Base-by-base conservation (phyloP, 1,139 yeast species). In the Debaryomyces nepalensis region DNA sequence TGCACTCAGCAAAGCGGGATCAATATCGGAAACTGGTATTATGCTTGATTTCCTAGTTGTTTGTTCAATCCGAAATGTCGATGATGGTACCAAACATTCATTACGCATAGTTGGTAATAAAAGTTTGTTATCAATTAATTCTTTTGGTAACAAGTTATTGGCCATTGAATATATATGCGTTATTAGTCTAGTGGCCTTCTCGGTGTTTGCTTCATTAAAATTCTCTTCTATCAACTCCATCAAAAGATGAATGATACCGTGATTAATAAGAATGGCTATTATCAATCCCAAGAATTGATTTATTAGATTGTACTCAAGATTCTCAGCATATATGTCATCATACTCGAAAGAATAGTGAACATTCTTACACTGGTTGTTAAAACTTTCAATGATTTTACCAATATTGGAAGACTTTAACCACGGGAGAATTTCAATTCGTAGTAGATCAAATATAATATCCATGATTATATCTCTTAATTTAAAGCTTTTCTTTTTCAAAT, bases 401-500 rank as follows among this genome's bases (percentile, higher is more conserved):
- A 72, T 61, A 0, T 57, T 42, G 5, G 70, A 59, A 14, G 70
- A 58, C 7, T 53, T 53, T 22, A 82, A 59, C 84, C 88, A 83
- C 0, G 87, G 81, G 12, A 87, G 63, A 0, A 82, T 72, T 50
- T 74, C 70, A 5, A 90, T 79, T 43, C 84, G 64, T 29, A 90
- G 68, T 2, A 87, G 66, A 55, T 87, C 91, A 30, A 84, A 74
- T 30, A 91, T 68, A 4, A 90, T 70, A 55, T 90, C 96, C 52
- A 90, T 67, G 4, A 90, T 61, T 26, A 79, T 76, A 26, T 79
- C 86, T 19, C 91, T 77, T 11, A 87, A 68, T 19, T 70, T 63
- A 2, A 74, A 61, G 16, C 79, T 71, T 0, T 86, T 85, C 42
- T 82, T 79, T 21, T 71, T 70, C 41, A 91, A 65, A 56, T 91